Conservation (phyloP, 495 filamentous ascomycete species). For the Neurospora tetrasperma region DNA sequence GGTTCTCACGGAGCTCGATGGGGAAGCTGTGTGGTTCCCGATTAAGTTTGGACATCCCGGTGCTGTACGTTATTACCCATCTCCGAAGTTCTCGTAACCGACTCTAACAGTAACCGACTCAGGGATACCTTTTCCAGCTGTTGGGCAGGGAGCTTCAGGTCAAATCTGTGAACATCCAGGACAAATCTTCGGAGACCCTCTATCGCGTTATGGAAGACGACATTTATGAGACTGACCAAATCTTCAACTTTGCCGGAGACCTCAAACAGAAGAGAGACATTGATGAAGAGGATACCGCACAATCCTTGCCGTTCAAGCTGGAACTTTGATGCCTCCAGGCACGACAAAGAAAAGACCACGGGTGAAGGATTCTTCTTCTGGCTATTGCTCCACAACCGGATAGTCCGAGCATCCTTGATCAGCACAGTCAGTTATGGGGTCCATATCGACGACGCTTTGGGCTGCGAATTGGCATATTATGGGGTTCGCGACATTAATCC, state of each 20-base stretch:
- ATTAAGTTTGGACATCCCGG: not conserved
- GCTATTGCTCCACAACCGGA: not conserved
- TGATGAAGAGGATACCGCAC: not conserved
- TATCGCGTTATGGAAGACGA: conserved; percentile 1
- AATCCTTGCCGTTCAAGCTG: not conserved
- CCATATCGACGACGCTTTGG: not conserved
- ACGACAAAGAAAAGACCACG: not conserved
- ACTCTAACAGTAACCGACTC: not conserved
- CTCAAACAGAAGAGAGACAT: not conserved
- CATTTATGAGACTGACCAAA: not conserved
- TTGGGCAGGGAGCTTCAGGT: not conserved
- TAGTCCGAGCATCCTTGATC: not conserved
- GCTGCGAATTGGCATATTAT: not conserved
- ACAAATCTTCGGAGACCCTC: not conserved
- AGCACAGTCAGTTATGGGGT: not conserved
- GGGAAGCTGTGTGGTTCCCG: not conserved
- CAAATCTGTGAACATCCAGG: not conserved
- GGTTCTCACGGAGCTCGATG: not conserved
- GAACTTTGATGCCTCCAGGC: not conserved
- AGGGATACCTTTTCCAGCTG: conserved; percentile 2
- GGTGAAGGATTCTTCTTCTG: not conserved
- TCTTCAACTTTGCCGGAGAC: not conserved
- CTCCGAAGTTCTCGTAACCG: not conserved
- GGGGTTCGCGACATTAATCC: not conserved
- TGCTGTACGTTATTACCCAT: not conserved